Evolutionary conservation across 805 yeast genomes (phyloP).

Genomic region (Wickerhamiella kazuoi): DNA sequence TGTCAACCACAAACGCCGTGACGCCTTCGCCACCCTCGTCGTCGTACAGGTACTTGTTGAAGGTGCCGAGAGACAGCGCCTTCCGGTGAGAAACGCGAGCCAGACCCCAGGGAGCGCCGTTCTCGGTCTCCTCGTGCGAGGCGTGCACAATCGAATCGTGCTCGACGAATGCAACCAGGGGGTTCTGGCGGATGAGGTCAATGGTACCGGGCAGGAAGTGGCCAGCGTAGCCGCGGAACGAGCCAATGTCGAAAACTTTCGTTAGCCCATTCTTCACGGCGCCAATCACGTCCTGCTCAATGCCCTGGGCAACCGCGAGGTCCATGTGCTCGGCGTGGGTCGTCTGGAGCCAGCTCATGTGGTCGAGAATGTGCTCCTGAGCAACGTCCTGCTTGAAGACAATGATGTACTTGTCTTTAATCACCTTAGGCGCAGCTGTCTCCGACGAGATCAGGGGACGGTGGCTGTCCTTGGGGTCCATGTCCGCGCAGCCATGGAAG

Average conservation of each 20-base stretch:
- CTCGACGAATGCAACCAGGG: constrained; percentile 43
- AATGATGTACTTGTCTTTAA: constrained; percentile 42
- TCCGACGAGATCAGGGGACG: constrained; percentile 34
- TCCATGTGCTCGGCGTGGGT: constrained; percentile 15
- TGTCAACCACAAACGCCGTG: constrained; percentile 36
- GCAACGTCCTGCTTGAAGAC: constrained; percentile 55
- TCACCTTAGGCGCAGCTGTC: constrained; percentile 19
- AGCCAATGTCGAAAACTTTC: constrained; percentile 30
- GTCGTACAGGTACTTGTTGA: constrained; percentile 43
- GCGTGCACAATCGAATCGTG: constrained; percentile 39
- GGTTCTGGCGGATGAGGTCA: constrained; percentile 47
- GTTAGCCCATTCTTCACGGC: constrained; percentile 14
- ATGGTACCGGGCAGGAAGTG: constrained; percentile 58
- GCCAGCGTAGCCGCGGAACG: constrained; percentile 69
- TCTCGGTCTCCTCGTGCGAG: constrained; percentile 31
- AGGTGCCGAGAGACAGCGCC: constrained; percentile 39
- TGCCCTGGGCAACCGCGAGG: constrained; percentile 24
- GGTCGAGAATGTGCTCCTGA: constrained; percentile 39
- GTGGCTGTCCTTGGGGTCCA: constrained; percentile 5
- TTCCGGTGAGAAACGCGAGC: constrained; percentile 53
- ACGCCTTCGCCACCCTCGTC: constrained; percentile 28
- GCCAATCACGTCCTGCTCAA: constrained; percentile 15
- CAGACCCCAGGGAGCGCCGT: constrained; percentile 60
- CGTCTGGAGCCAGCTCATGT: constrained; percentile 44
- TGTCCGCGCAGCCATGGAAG: not conserved